Base-by-base conservation (phyloP, 2,329 filamentous ascomycete genomes). In the Bipolaris gigantea region DNA sequence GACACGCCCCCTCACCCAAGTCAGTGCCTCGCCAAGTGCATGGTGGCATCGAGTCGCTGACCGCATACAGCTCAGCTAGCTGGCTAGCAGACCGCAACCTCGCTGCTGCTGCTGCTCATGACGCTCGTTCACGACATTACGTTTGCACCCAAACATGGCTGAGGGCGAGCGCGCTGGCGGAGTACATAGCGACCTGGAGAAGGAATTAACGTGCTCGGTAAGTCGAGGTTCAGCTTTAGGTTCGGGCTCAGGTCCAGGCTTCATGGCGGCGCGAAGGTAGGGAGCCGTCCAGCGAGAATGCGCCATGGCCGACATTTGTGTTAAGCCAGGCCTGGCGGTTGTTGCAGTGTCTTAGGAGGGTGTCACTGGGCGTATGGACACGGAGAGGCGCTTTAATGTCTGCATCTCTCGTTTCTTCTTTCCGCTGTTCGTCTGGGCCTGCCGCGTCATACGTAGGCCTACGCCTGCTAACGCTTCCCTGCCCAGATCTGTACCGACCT, bases 181-280 rank as follows among this genome's bases (percentile, higher is more conserved):
- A 53, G 72, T 80, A 68, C 70, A 81, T 48, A 70, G 80, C 66
- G 90, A 95, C 75, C 81, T 97, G 65, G 94, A 97, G 79, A 93
- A 88, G 76, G 94, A 99, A 83, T 80, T 97, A 77, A 92, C 89
- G 49, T 97, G 93, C 80, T 96, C 93, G 73, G 92, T 96, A 83
- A 78, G 89, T 85, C 27, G 53, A 56, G 48, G 42, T 58, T 47
- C 47, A 49, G 48, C 39, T 58, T 47, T n/a, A n/a, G n/a, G n/a
- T n/a, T n/a, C n/a, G n/a, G n/a, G n/a, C n/a, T n/a, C 45, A 49
- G 48, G 42, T 58, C 46, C 46, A 49, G 46, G 44, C 57, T 60
- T 41, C 35, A 52, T 46, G 44, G 55, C 50, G 53, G 43, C 57
- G 52, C 38, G 19, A 30, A 33, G 27, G 43, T 21, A 35, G 55